These are phyloP conservation scores for Plantago major DNA, from an alignment of 257 asterid genomes.

Conservation along the genomic window DNA sequence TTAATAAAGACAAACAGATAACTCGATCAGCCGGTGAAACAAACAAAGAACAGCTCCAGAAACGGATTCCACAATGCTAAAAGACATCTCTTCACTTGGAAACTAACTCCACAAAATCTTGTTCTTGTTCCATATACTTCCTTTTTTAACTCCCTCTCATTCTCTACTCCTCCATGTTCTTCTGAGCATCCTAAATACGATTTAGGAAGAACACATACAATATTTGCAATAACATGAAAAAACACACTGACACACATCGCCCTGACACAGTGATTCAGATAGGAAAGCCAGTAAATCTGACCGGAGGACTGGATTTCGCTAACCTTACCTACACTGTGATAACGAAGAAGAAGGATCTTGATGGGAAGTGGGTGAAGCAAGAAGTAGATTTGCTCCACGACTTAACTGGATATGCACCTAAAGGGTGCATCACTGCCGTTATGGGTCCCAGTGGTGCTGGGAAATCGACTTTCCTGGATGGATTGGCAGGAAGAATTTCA, in stretches of 20 bases:
- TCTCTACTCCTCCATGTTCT: constrained; percentile 9
- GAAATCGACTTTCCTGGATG: constrained; percentile 74
- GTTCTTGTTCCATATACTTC: constrained; percentile 10
- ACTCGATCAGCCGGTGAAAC: constrained; percentile 23
- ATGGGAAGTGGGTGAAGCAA: constrained; percentile 57
- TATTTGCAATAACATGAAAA: too few relatives aligned
- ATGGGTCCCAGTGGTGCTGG: constrained; percentile 98
- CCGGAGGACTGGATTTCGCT: constrained; percentile 58
- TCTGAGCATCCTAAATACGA: constrained; percentile 24
- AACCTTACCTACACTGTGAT: constrained; percentile 56
- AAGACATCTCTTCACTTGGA: constrained; percentile 31
- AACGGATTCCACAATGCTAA: constrained; percentile 50
- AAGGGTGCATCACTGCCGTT: constrained; percentile 74
- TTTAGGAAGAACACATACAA: background rate
- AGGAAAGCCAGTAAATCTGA: constrained; percentile 40
- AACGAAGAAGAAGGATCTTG: constrained; percentile 39
- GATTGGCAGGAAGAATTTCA: constrained; percentile 71
- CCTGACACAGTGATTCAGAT: constrained; percentile 47
- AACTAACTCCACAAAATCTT: constrained; percentile 39
- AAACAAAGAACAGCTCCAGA: constrained; percentile 42
- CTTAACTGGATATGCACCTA: constrained; percentile 75
- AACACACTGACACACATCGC: constrained; percentile 28
- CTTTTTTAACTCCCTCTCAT: constrained; percentile 27
- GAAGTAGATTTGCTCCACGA: constrained; percentile 59
- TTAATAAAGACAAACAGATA: constrained; percentile 18